phyloP scores from a whole-genome alignment of 345 rosid genomes.

The Xanthoceras sorbifolium region DNA sequence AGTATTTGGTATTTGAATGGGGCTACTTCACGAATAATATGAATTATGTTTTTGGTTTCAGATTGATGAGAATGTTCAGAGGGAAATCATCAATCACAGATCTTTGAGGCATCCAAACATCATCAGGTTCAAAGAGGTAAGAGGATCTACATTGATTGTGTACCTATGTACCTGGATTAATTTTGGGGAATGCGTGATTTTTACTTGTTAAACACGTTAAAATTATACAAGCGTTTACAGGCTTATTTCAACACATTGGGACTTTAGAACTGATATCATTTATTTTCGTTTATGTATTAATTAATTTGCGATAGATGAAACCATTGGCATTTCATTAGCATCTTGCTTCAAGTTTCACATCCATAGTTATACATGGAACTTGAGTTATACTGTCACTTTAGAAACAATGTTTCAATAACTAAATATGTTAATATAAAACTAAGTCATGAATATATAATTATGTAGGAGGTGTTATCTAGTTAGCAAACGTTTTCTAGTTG shows the following conservation, averaged over 20 bases:
- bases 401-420: not conserved
- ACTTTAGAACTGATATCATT: not conserved
- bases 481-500: not conserved
- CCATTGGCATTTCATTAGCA: not conserved
- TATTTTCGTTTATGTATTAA: not conserved
- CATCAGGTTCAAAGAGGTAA: constrained; percentile 90
- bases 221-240: not conserved
- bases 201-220: not conserved
- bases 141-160: not conserved
- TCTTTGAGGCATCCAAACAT: constrained; percentile 91
- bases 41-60: constrained; percentile 34
- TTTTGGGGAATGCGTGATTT: not conserved
- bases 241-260: not conserved
- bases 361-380: not conserved
- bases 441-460: not conserved
- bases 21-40: not conserved
- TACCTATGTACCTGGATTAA: not conserved
- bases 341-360: not conserved
- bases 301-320: too few relatives aligned
- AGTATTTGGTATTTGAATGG: not conserved
- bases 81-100: constrained; percentile 93
- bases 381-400: not conserved
- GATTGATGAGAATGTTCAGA: constrained; percentile 97
- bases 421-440: not conserved
- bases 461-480: not conserved